A percentile compares a stretch with the other conserved stretches of the same genome.
These are phyloP conservation scores for Komagataella mondaviorum DNA, from an alignment of 805 yeast species.

Conservation along the genomic window DNA sequence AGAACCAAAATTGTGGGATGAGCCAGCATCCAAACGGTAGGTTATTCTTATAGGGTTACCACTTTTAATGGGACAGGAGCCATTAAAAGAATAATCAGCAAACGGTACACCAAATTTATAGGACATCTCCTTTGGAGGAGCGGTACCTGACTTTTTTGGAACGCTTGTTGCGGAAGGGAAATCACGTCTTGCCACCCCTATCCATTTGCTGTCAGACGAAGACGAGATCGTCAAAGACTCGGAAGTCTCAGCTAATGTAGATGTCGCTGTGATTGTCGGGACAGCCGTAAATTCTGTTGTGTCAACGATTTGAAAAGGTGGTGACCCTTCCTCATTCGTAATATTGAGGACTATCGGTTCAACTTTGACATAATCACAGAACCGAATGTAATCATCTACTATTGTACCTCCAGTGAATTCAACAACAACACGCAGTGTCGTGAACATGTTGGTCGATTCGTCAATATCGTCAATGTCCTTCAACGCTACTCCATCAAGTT, in stretches of 20 bases:
- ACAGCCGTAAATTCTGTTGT: background rate
- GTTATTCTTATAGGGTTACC: constrained; percentile 13
- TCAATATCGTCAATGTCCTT: constrained; percentile 27
- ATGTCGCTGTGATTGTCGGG: background rate
- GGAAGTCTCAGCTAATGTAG: background rate
- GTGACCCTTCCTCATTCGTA: background rate
- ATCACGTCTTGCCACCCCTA: background rate
- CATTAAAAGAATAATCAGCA: background rate
- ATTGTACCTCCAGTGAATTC: constrained; percentile 28
- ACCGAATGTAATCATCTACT: constrained; percentile 23
- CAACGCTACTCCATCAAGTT: constrained; percentile 7
- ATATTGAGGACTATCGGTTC: constrained; percentile 3
- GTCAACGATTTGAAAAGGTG: background rate
- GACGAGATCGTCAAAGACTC: background rate
- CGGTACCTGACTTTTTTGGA: background rate
- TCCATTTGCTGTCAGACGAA: background rate
- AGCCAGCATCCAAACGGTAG: constrained; percentile 10
- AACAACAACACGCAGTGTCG: constrained; percentile 32
- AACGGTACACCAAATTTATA: background rate
- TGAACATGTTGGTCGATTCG: constrained; percentile 27
- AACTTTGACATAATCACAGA: constrained; percentile 22
- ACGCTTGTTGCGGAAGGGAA: background rate
- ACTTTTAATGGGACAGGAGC: constrained; percentile 15
- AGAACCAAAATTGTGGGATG: constrained; percentile 26
- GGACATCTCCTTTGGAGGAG: background rate